Evolutionary conservation across 805 yeast genomes (phyloP).

Genomic region (Kodamaea kaohsiungensis): DNA sequence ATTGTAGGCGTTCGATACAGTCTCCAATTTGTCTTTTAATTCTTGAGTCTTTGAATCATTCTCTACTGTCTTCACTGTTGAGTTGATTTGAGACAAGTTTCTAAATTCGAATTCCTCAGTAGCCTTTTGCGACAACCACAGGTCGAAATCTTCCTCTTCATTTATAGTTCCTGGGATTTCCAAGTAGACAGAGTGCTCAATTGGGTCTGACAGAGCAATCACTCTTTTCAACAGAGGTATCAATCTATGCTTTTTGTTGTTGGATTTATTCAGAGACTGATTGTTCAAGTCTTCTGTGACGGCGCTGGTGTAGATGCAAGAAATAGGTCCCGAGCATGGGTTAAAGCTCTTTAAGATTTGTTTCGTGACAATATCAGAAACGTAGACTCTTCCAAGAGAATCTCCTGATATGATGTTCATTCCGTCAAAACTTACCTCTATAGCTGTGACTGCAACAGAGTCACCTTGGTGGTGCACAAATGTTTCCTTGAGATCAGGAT

Average conservation of each 20-base stretch:
- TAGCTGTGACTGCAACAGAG: constrained; percentile 46
- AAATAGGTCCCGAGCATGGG: constrained; percentile 37
- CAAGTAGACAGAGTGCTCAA: constrained; percentile 44
- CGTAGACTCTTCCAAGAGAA: constrained; percentile 61
- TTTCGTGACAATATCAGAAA: constrained; percentile 68
- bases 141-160: constrained; percentile 38
- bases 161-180: constrained; percentile 28
- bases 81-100: constrained; percentile 39
- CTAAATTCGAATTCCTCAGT: constrained; percentile 54
- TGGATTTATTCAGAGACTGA: constrained; percentile 20
- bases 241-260: constrained; percentile 41
- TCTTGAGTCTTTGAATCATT: constrained; percentile 27
- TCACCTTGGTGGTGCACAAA: constrained; percentile 51
- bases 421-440: constrained; percentile 73
- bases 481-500: constrained; percentile 49
- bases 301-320: constrained; percentile 21
- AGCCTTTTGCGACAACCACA: constrained; percentile 50
- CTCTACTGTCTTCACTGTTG: constrained; percentile 31
- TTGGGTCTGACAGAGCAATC: constrained; percentile 41
- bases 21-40: constrained; percentile 47
- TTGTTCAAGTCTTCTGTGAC: constrained; percentile 16
- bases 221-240: constrained; percentile 70
- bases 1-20: constrained; percentile 58
- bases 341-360: constrained; percentile 64
- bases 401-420: constrained; percentile 74